Evolutionary conservation across 2,329 filamentous ascomycete species (phyloP).

Genomic region (Mycogone perniciosa): DNA sequence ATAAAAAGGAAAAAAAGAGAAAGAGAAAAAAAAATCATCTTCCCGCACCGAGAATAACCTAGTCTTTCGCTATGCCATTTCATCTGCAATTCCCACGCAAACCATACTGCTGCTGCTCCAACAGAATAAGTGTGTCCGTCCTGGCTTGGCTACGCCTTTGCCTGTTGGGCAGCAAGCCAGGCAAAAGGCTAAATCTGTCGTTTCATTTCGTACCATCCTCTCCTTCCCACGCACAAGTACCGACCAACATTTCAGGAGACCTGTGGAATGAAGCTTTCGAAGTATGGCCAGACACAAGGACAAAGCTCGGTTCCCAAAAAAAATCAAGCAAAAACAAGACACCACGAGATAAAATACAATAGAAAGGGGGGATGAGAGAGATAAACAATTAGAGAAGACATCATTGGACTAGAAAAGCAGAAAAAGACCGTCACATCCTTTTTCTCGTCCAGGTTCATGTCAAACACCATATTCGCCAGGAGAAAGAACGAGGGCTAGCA

Average conservation of each 20-base stretch:
- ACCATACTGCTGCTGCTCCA: slow-evolving; percentile 7
- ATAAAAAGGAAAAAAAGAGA: background rate
- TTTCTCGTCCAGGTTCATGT: slow-evolving; percentile 13
- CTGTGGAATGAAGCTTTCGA: background rate
- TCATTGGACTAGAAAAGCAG: background rate
- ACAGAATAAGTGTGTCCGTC: background rate
- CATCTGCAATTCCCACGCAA: background rate
- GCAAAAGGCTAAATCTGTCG: background rate
- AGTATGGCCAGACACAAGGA: background rate
- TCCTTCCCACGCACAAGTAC: background rate
- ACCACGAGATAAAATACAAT: slow-evolving; percentile 19
- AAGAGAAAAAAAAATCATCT: background rate
- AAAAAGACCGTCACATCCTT: slow-evolving; percentile 4
- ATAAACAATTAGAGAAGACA: background rate
- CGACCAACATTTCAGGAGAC: background rate
- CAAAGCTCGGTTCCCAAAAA: background rate
- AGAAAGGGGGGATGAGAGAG: slow-evolving; percentile 7
- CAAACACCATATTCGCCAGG: slow-evolving; percentile 13
- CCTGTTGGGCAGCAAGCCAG: background rate
- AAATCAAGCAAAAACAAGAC: slow-evolving; percentile 8
- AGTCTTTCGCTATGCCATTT: slow-evolving; percentile 12
- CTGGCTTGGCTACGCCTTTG: background rate
- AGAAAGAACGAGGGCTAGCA: background rate
- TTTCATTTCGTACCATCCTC: too few relatives aligned
- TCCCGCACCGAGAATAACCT: slow-evolving; percentile 1